phyloP scores from a whole-genome alignment of 441 rosid genomes.

The Arabidopsis hybrid region DNA sequence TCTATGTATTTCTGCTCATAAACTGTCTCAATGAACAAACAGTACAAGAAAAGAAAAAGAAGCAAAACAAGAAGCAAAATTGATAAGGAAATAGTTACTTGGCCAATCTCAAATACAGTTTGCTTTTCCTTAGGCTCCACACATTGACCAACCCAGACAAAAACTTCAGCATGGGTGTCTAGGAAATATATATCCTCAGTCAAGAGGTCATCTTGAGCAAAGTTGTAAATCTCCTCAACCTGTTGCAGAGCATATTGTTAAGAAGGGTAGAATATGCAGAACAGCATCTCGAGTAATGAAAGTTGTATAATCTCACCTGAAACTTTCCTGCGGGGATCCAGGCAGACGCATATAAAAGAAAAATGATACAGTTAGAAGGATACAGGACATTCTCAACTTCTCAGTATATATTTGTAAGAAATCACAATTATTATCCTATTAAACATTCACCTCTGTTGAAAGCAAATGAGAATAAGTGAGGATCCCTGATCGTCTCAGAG shows the following conservation, averaged over 20 bases:
- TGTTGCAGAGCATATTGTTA: slow-evolving; percentile 46
- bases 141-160: slow-evolving; percentile 96
- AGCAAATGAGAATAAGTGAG: slow-evolving; percentile 82
- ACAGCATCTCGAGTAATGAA: slow-evolving; percentile 22
- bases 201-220: slow-evolving; percentile 93
- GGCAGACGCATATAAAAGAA: slow-evolving; percentile 47
- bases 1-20: slow-evolving; percentile 82
- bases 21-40: slow-evolving; percentile 37
- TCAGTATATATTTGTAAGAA: slow-evolving; percentile 7
- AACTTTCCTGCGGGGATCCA: slow-evolving; percentile 79
- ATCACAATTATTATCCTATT: slow-evolving; percentile 31
- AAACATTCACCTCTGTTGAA: slow-evolving; percentile 65
- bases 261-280: slow-evolving; percentile 25
- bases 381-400: slow-evolving; percentile 25
- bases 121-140: slow-evolving; percentile 92
- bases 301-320: slow-evolving; percentile 71
- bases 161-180: slow-evolving; percentile 96
- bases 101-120: slow-evolving; percentile 90
- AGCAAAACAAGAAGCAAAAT: background rate
- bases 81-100: slow-evolving; percentile 55
- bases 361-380: slow-evolving; percentile 55
- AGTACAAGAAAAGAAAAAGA: slow-evolving; percentile 1
- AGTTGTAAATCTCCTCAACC: slow-evolving; percentile 95
- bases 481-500: slow-evolving; percentile 78
- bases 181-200: slow-evolving; percentile 92